phyloP scores from a whole-genome alignment of 2,329 filamentous ascomycete species.

The Xylaria sp. region DNA sequence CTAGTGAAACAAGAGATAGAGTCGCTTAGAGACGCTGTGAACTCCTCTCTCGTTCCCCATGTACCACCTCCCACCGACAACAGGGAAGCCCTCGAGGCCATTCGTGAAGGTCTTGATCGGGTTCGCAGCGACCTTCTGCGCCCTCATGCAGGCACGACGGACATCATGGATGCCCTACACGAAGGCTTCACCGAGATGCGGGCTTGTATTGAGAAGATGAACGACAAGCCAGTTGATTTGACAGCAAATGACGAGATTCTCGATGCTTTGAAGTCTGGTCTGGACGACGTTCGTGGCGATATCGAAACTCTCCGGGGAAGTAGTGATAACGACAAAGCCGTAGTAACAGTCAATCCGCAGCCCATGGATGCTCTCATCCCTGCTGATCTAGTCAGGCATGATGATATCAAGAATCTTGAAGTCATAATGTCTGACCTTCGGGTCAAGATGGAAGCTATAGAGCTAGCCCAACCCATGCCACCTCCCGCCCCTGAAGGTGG shows the following conservation, averaged over 20 bases:
- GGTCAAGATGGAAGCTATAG: constrained; percentile 84
- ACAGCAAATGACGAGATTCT: constrained; percentile 90
- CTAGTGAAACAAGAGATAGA: constrained; percentile 85
- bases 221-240: constrained; percentile 82
- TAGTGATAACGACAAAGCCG: constrained; percentile 45
- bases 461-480: constrained; percentile 57
- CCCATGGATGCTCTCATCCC: constrained; percentile 60
- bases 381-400: constrained; percentile 67
- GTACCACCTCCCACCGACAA: constrained; percentile 57
- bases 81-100: constrained; percentile 75
- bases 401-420: constrained; percentile 88
- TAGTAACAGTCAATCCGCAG: constrained; percentile 60
- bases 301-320: constrained; percentile 79
- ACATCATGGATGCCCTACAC: constrained; percentile 88
- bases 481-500: constrained; percentile 52
- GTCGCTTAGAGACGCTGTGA: constrained; percentile 80
- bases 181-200: constrained; percentile 85
- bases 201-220: constrained; percentile 78
- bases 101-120: constrained; percentile 77
- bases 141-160: constrained; percentile 77
- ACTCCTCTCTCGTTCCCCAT: constrained; percentile 72
- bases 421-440: constrained; percentile 82
- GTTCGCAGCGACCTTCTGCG: constrained; percentile 79
- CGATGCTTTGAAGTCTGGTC: constrained; percentile 84
- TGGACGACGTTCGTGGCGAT: constrained; percentile 79